These are phyloP conservation scores for Phytophthora litchii DNA, from an alignment of 352 stramenopile genomes.

Conservation along the genomic window DNA sequence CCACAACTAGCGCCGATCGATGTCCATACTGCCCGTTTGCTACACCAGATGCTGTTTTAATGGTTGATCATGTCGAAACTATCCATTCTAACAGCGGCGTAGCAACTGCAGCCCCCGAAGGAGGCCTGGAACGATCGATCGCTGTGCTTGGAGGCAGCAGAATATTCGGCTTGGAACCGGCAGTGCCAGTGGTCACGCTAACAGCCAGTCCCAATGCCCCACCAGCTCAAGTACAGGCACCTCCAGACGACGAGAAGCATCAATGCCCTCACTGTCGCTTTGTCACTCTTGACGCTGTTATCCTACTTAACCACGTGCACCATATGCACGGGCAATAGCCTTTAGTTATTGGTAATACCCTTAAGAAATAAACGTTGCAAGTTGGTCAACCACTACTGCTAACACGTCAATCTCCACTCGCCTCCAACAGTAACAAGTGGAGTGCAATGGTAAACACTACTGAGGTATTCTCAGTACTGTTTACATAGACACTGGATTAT, in stretches of 20 bases:
- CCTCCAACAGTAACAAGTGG: too few species aligned
- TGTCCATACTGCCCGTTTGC: slow-evolving; percentile 75
- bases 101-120: neutral
- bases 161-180: slow-evolving; percentile 33
- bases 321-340: slow-evolving; percentile 56
- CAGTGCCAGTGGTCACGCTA: slow-evolving; percentile 27
- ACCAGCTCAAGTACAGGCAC: slow-evolving; percentile 4
- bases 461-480: neutral
- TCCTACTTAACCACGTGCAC: slow-evolving; percentile 83
- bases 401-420: too few species aligned
- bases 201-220: slow-evolving; percentile 10
- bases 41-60: slow-evolving; percentile 49
- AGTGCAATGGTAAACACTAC: too few species aligned
- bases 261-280: slow-evolving; percentile 74
- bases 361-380: neutral
- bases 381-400: neutral
- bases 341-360: slow-evolving; percentile 1
- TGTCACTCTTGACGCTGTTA: slow-evolving; percentile 53
- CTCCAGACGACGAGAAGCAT: slow-evolving; percentile 40
- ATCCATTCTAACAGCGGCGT: slow-evolving; percentile 24
- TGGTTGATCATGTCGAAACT: slow-evolving; percentile 77
- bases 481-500: neutral
- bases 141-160: slow-evolving; percentile 34
- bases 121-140: slow-evolving; percentile 11
- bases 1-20: slow-evolving; percentile 26